phyloP scores from a whole-genome alignment of 345 rosid species.

The Chamaenerion angustifolium region DNA sequence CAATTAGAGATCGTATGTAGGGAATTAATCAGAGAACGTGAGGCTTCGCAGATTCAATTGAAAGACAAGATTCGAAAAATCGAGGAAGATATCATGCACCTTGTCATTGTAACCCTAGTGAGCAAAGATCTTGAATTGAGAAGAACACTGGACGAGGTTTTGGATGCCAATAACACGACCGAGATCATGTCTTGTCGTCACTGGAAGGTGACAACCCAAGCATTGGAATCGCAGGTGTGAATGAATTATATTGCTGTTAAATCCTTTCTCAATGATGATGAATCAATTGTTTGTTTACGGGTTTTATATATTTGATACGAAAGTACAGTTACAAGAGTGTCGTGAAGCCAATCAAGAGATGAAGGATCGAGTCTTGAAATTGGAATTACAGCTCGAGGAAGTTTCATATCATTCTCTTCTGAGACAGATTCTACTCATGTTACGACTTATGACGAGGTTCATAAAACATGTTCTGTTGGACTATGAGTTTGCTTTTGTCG shows the following conservation, averaged over 20 bases:
- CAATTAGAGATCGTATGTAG: slow-evolving; percentile 44
- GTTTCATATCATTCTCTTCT: slow-evolving; percentile 35
- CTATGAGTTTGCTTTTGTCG: no score
- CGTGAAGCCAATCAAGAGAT: slow-evolving; percentile 68
- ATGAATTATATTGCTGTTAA: not conserved
- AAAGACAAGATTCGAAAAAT: slow-evolving; percentile 62
- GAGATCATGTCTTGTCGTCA: slow-evolving; percentile 68
- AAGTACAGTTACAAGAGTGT: slow-evolving; percentile 79
- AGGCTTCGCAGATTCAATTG: slow-evolving; percentile 57
- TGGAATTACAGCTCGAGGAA: slow-evolving; percentile 86
- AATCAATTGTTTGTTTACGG: not conserved
- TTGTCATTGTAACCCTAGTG: slow-evolving; percentile 36
- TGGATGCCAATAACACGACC: slow-evolving; percentile 46
- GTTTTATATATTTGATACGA: not conserved
- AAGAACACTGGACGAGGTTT: slow-evolving; percentile 43
- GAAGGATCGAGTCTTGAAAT: slow-evolving; percentile 68
- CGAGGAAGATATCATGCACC: slow-evolving; percentile 54
- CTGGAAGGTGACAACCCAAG: slow-evolving; percentile 69
- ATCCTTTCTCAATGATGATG: no score
- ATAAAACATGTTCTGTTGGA: no score
- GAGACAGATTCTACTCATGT: no score
- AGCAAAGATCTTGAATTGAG: slow-evolving; percentile 42
- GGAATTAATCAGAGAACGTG: slow-evolving; percentile 66
- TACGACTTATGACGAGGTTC: no score
- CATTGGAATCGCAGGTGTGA: slow-evolving; percentile 70